phyloP scores from a whole-genome alignment of 306 rosid genomes.

The Fragaria vesca region DNA sequence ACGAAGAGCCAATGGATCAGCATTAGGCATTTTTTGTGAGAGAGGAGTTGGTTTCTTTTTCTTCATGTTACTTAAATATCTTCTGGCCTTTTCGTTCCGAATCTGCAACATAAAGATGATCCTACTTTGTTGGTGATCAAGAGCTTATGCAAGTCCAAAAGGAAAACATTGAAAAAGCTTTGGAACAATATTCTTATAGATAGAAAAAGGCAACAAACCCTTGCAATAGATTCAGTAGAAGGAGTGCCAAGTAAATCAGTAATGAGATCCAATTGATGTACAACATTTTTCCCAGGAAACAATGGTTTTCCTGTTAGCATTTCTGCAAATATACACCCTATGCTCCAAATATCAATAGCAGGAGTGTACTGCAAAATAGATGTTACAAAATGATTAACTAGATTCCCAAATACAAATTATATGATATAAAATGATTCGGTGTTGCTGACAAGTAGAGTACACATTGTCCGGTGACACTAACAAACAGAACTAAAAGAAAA shows the following conservation, averaged over 20 bases:
- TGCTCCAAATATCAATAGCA: conserved; percentile 72
- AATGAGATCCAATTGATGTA: conserved; percentile 61
- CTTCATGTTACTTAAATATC: conserved; percentile 50
- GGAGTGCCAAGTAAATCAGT: conserved; percentile 70
- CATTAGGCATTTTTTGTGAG: conserved; percentile 48
- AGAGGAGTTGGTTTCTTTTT: conserved; percentile 50
- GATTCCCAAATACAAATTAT: conserved; percentile 5
- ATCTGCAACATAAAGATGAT: conserved; percentile 39
- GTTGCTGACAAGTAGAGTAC: neutral
- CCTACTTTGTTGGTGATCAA: conserved; percentile 5
- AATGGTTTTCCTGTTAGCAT: conserved; percentile 57
- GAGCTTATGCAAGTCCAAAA: conserved; percentile 5
- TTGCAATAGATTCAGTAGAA: conserved; percentile 43
- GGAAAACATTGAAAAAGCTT: neutral
- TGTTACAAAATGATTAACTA: neutral
- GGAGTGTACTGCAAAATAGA: conserved; percentile 59
- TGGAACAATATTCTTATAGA: neutral
- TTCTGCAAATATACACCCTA: conserved; percentile 74
- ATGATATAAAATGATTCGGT: neutral
- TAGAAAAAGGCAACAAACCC: conserved; percentile 37
- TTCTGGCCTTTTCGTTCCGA: conserved; percentile 64
- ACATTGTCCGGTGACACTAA: neutral
- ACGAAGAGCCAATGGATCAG: conserved; percentile 57
- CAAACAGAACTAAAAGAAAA: neutral
- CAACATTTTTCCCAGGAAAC: conserved; percentile 67